Evolutionary conservation across 2,329 filamentous ascomycete genomes (phyloP), one percentile per base, ranked within the genome.

Genomic region (Alternaria alternata): DNA sequence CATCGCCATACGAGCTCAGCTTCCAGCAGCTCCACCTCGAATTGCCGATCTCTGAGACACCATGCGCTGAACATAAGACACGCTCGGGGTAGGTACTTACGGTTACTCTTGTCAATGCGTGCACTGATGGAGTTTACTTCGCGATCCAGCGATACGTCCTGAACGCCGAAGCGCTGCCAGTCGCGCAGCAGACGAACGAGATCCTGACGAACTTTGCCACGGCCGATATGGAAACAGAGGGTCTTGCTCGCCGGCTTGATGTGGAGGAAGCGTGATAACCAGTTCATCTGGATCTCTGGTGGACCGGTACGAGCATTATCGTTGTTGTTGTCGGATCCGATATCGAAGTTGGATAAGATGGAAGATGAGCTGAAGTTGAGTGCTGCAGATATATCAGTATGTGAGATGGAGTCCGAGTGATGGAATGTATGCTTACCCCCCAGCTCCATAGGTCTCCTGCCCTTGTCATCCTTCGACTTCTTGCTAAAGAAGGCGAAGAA

Each of bases 231-330:
- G 75, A 97, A 89, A 75, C 93, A 95, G 16, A 97, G 79, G 28
- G 91, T 85, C 64, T 88, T 87, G 16, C 84, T 89, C 0, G 90
- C 91, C 1, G 94, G 94, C 76, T 95, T 97, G 74, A 97, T 90
- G 56, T 93, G 88, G 81, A 98, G 92, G 46, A 98, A 87, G 16
- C 92, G 91, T 30, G 92, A 90, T 54, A 98, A 86, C 94, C 94
- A 97, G 68, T 91, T 96, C 72, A 68, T 71, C 51, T 79, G 93
- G 89, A 74, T 65, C 65, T 81, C 67, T 55, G 75, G 61, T 57
- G 77, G 59, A 52, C 68, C 62, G 47, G 63, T 32, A n/a, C 65
- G 73, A 59, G 57, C 69, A 59, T 49, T 32, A 41, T 88, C 71
- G 86, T 54, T 58, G 80, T 63, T 59, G 18, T 62, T 59, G 9